phyloP scores from a whole-genome alignment of 257 asterid genomes.

The Paulownia fortunei region DNA sequence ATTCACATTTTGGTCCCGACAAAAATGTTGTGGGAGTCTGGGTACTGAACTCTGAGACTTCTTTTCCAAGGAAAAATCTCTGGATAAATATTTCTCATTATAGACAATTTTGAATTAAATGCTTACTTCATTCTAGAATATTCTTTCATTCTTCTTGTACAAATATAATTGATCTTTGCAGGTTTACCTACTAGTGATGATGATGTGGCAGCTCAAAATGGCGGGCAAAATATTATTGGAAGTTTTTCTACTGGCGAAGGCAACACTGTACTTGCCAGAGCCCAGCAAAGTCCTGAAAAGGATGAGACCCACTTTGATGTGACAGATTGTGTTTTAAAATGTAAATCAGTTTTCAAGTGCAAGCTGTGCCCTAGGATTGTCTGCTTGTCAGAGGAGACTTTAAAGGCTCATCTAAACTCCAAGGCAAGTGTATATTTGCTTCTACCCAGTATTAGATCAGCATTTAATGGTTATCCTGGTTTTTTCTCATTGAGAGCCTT shows the following conservation, averaged over 20 bases:
- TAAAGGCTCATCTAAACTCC: constrained; percentile 81
- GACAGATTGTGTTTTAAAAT: constrained; percentile 58
- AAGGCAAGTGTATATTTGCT: constrained; percentile 56
- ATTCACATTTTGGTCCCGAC: neutral
- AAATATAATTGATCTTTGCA: constrained; percentile 38
- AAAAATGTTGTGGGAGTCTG: neutral
- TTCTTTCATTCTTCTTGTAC: constrained; percentile 15
- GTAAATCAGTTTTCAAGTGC: constrained; percentile 94
- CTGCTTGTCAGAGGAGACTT: constrained; percentile 78
- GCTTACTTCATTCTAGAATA: neutral
- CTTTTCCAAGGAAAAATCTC: neutral
- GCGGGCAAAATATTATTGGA: constrained; percentile 36
- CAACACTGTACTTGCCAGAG: constrained; percentile 33
- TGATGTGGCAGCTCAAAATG: constrained; percentile 49
- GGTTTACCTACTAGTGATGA: constrained; percentile 82
- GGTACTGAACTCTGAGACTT: neutral
- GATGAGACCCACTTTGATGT: constrained; percentile 40
- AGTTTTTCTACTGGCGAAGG: constrained; percentile 40
- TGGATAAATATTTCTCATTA: neutral
- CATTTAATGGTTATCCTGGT: neutral
- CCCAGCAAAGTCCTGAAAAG: constrained; percentile 43
- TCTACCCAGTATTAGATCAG: constrained; percentile 13
- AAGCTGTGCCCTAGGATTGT: constrained; percentile 88
- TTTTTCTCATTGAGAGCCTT: neutral
- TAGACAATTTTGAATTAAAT: constrained; percentile 4